Base-by-base conservation (phyloP, 257 asterid genomes). In the Solanum stenotomum region DNA sequence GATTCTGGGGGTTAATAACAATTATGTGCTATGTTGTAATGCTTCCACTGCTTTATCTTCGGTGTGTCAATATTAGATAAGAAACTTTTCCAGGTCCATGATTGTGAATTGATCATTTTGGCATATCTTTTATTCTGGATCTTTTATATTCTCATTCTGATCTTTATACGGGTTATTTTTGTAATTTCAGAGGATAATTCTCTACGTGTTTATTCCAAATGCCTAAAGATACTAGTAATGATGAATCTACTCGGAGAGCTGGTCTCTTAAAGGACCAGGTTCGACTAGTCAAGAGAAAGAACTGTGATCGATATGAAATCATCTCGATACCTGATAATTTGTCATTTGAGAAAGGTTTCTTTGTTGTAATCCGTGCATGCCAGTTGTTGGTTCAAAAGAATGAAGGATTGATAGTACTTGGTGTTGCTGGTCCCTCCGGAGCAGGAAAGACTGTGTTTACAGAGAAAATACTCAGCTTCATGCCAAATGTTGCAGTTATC, bases 401-500 rank as follows among this genome's bases (percentile, higher is more conserved):
- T 75, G 98, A 97, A 59, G 99, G 99, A 81, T 92, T 97, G 68
- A 85, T 94, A 87, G 67, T 97, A 76, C 90, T 97, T 46, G 99
- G 99, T 10, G 90, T 96, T 38, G 99, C 99, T 7, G 99, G 99
- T 52, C 99, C 99, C 65, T 97, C 99, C 29, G 99, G 99, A 59
- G 98, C 99, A 71, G 99, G 99, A 86, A 97, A 97, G 93, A 95
- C 99, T 85, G 93, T 94, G 31, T 88, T 93, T 87, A 93, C 94
- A 33, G 96, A 93, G 90, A 93, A 92, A 92, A 93, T 97, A 83
- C 88, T 94, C 31, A 96, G 92, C 90, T 95, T 96, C 88, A 94
- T 97, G 99, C 99, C 99, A 25, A 94, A 94, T 90, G 90, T 97
- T 87, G 98, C 97, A 42, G 96, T 97, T 88, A 97, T 97, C 88